phyloP scores from a whole-genome alignment of 73 alveolate genomes.

The Durusdinium trenchii region DNA sequence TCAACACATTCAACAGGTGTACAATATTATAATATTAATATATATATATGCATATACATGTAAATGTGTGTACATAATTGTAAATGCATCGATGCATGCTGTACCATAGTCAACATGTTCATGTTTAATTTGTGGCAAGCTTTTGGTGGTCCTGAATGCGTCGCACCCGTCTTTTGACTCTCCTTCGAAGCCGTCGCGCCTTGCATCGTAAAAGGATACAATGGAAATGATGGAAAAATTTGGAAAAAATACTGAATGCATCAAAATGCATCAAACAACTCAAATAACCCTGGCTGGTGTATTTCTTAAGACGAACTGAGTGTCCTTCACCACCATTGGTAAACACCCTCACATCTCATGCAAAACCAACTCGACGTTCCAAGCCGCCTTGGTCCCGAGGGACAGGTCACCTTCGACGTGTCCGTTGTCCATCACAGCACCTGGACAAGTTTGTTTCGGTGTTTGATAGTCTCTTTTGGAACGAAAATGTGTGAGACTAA shows the following conservation, averaged over 20 bases:
- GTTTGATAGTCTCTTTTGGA: no score
- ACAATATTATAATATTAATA: no score
- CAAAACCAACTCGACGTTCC: background rate
- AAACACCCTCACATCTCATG: no score
- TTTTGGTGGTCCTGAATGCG: background rate
- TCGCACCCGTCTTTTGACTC: conserved; percentile 44
- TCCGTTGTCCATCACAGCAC: background rate
- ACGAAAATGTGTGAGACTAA: background rate
- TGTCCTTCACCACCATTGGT: no score
- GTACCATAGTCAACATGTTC: background rate
- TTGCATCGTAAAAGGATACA: background rate
- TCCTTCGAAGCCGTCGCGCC: conserved; percentile 56
- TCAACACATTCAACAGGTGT: background rate
- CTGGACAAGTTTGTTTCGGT: no score
- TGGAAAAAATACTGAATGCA: no score
- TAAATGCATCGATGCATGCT: background rate
- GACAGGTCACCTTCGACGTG: conserved; percentile 7
- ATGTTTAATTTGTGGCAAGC: background rate
- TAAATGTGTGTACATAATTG: no score
- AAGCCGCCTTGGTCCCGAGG: conserved; percentile 2
- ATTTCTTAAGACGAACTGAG: no score
- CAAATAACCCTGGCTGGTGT: no score
- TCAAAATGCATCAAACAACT: no score
- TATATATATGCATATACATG: no score
- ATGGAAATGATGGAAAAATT: no score